Evolutionary conservation across 805 yeast genomes (phyloP), one percentile per base, ranked within the genome.

Genomic region (Peterozyma toletana): DNA sequence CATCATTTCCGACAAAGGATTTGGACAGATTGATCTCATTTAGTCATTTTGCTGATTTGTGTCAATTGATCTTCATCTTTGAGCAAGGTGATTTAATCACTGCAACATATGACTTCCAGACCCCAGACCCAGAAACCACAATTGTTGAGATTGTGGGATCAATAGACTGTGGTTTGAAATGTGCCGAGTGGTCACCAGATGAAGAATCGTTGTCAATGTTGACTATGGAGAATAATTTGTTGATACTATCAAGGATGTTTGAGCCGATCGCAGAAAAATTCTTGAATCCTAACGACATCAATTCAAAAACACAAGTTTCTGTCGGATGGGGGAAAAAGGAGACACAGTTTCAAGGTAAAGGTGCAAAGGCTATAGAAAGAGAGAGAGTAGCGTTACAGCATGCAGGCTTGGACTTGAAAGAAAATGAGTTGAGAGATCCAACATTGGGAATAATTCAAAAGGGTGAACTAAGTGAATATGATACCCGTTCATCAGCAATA

Each of bases 271-370:
- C 77, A 10, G 97, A 91, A 55, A 71, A 70, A 44, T 60, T 63
- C 30, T 62, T 89, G 47, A 62, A 71, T 38, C 66, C 75, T 0
- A 73, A 71, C 9, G 99, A 93, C 58, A 69, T 90, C 39, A 59
- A 66, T 31, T 64, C 77, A 40, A 67, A 71, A 30, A 82, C 80
- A 51, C 96, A 93, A 57, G 96, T 93, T 33, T 83, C 91, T 27
- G 96, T 93, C 37, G 99, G 99, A 21, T 93, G 99, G 99, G 99
- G 99, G 57, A 86, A 84, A 49, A 82, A 83, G 52, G 98, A 91
- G 60, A 93, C 99, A 0, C 99, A 93, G 64, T 93, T 93, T 62
- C 80, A 84, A 62, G 99, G 99, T 41, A 82, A 77, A 56, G 99
- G 99, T 50, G 93, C 86, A 30, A 83, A 82, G 54, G 88, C 85